Conservation (phyloP, 1,139 yeast species). For the Arxiozyma heterogenica region DNA sequence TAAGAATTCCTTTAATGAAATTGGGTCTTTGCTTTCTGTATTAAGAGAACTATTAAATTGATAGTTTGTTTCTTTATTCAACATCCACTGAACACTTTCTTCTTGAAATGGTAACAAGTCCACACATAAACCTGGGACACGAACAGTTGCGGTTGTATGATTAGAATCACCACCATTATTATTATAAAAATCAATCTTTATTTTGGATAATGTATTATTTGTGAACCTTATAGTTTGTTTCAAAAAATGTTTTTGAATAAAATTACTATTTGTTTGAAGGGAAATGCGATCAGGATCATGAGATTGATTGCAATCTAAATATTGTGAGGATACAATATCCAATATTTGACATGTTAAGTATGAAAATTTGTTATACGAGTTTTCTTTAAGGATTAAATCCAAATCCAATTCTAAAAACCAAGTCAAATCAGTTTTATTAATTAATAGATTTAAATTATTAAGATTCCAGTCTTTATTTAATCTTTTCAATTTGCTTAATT, state of each 20-base stretch:
- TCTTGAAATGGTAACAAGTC: constrained; percentile 26
- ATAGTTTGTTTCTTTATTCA: constrained; percentile 17
- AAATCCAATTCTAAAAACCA: constrained; percentile 4
- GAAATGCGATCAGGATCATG: background rate
- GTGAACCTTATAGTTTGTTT: constrained; percentile 19
- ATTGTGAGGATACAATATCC: constrained; percentile 6
- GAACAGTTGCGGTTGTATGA: background rate
- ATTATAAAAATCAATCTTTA: background rate
- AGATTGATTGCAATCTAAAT: constrained; percentile 4
- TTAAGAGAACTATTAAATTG: background rate
- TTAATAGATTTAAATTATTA: background rate
- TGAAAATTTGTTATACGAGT: constrained; percentile 15
- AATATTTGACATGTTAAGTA: constrained; percentile 10
- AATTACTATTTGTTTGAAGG: constrained; percentile 7
- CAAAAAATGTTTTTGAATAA: constrained; percentile 21
- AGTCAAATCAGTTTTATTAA: background rate
- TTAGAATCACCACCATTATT: background rate
- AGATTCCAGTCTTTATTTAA: constrained; percentile 4
- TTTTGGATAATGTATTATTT: constrained; percentile 8
- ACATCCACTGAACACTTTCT: constrained; percentile 29
- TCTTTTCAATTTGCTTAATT: constrained; percentile 2
- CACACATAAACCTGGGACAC: constrained; percentile 12
- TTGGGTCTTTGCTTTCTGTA: background rate
- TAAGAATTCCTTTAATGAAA: constrained; percentile 13
- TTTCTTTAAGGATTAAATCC: background rate